Evolutionary conservation across 177 flowering plant species (phyloP).

Genomic region (Vitis hybrid): DNA sequence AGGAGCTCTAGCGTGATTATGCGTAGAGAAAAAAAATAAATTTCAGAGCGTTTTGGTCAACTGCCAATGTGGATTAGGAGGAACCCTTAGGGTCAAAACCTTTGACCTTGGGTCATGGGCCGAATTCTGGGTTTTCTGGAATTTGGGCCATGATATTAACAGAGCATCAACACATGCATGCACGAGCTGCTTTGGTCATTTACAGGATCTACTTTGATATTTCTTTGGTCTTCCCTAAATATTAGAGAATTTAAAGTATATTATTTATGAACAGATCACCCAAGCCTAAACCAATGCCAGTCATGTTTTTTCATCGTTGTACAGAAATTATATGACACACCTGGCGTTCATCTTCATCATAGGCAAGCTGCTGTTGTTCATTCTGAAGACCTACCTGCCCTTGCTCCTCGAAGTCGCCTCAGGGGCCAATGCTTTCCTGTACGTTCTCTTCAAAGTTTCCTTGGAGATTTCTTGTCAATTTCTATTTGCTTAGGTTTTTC

Average conservation of each 20-base stretch:
- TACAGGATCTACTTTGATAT: background rate
- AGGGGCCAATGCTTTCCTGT: slow-evolving; percentile 77
- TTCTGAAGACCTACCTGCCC: slow-evolving; percentile 84
- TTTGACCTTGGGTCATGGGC: no score
- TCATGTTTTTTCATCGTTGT: slow-evolving; percentile 6
- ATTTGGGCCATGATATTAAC: no score
- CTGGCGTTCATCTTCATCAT: slow-evolving; percentile 98
- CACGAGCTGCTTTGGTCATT: background rate
- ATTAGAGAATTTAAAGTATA: no score
- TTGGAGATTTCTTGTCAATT: background rate
- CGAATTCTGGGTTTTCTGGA: no score
- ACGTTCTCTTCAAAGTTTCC: slow-evolving; percentile 19
- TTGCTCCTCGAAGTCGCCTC: slow-evolving; percentile 94
- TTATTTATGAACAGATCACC: background rate
- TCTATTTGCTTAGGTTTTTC: background rate
- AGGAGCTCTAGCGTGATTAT: no score
- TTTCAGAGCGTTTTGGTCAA: no score
- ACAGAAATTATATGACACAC: slow-evolving; percentile 92
- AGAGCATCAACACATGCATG: no score
- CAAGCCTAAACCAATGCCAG: background rate
- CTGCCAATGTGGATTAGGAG: no score
- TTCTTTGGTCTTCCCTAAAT: background rate
- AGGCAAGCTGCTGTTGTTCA: slow-evolving; percentile 93
- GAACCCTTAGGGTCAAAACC: no score
- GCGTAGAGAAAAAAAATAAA: no score